phyloP scores from a whole-genome alignment of 2,329 filamentous ascomycete species.

The Acephala macrosclerotiorum region DNA sequence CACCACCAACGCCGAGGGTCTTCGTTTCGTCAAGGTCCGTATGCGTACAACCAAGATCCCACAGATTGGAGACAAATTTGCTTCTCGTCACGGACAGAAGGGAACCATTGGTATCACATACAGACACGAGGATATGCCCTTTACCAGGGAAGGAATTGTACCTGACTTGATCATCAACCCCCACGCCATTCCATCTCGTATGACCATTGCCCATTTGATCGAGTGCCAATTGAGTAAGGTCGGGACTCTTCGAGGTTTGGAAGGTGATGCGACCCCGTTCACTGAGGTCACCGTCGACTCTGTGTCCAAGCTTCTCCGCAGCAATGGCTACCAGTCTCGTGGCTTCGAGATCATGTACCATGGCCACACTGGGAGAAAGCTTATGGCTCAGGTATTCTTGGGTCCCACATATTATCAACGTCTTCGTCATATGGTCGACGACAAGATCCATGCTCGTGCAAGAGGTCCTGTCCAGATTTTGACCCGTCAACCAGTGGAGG shows the following conservation, averaged over 20 bases:
- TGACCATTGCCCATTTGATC: conserved; percentile 99
- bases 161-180: conserved; percentile 99
- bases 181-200: conserved; percentile 98
- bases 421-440: conserved; percentile 98
- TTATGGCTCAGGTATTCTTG: conserved; percentile 94
- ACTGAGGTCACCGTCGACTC: conserved; percentile 97
- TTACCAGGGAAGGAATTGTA: conserved; percentile 87
- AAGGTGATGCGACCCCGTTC: conserved; percentile 97
- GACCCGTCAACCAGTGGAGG: conserved; percentile 96
- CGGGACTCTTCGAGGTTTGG: conserved; percentile 88
- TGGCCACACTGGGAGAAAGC: conserved; percentile 93
- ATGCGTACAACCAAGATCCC: conserved; percentile 98
- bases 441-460: conserved; percentile 99
- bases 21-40: conserved; percentile 96
- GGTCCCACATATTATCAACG: conserved; percentile 99
- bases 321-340: conserved; percentile 94
- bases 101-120: conserved; percentile 99
- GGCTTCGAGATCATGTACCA: conserved; percentile 99
- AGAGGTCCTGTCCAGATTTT: conserved; percentile 96
- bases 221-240: conserved; percentile 98
- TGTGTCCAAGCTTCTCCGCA: conserved; percentile 83
- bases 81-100: conserved; percentile 98
- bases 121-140: conserved; percentile 98
- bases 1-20: conserved; percentile 92
- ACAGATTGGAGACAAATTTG: conserved; percentile 99